phyloP scores from a whole-genome alignment of 768 basidiomycete genomes.

The Mycena epipterygia region DNA sequence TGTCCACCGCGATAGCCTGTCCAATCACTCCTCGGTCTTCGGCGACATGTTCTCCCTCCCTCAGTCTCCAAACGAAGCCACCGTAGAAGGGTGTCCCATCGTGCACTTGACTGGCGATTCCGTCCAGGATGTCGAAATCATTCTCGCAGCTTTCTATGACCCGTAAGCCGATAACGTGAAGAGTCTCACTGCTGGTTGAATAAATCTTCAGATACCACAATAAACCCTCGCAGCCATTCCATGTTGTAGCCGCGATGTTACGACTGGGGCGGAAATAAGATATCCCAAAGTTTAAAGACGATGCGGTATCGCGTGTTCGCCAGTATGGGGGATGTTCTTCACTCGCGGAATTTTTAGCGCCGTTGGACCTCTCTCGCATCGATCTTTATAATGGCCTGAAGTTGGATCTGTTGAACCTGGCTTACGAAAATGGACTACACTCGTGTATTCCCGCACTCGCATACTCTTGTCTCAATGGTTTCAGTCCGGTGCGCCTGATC shows the following conservation, averaged over 20 bases:
- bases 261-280: too few species aligned
- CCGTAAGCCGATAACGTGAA: too few species aligned
- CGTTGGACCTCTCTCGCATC: too few species aligned
- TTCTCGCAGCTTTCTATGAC: not conserved
- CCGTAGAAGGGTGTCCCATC: not conserved
- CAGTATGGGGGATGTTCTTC: too few species aligned
- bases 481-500: too few species aligned
- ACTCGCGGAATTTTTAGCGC: too few species aligned
- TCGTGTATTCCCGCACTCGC: conserved; percentile 1
- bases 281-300: too few species aligned
- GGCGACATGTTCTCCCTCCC: not conserved
- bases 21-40: not conserved
- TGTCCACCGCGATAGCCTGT: not conserved
- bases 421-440: conserved; percentile 11
- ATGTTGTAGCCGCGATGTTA: too few species aligned
- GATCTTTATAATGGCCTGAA: not conserved
- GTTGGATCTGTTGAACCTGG: conserved; percentile 11
- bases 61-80: not conserved
- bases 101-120: not conserved
- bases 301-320: too few species aligned
- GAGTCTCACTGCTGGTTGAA: too few species aligned
- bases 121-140: not conserved
- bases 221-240: too few species aligned
- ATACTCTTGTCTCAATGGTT: conserved; percentile 6
- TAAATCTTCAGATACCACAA: too few species aligned